Evolutionary conservation across 768 basidiomycete species (phyloP).

Genomic region (Dictyophora rubrovolvata): DNA sequence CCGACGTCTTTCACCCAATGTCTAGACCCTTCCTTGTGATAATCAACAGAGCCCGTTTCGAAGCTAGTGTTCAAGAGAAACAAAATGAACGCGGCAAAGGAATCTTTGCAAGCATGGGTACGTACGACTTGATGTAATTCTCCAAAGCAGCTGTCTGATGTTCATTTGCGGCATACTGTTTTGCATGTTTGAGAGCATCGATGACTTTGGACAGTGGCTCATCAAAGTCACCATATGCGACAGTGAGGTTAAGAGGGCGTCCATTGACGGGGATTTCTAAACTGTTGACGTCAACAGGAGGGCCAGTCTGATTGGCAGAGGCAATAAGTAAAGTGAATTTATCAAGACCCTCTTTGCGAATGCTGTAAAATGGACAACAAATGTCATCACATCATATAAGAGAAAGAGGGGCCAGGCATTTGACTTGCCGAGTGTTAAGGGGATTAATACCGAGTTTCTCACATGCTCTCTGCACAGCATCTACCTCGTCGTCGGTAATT

Average conservation of each 20-base stretch:
- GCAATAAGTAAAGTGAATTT: conserved; percentile 70
- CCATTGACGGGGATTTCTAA: conserved; percentile 32
- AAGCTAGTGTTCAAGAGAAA: conserved; percentile 40
- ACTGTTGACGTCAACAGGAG: conserved; percentile 19
- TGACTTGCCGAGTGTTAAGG: conserved; percentile 64
- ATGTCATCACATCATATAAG: not conserved
- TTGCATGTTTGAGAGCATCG: conserved; percentile 54
- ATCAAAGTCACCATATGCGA: conserved; percentile 72
- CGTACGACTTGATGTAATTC: conserved; percentile 69
- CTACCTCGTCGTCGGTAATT: conserved; percentile 69
- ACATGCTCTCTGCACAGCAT: conserved; percentile 60
- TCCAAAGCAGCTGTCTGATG: conserved; percentile 67
- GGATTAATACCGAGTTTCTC: conserved; percentile 70
- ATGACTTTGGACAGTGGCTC: conserved; percentile 43
- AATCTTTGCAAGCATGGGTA: not conserved
- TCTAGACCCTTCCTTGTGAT: conserved; percentile 66
- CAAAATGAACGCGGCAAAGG: not conserved
- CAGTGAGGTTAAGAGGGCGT: conserved; percentile 39
- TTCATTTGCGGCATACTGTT: conserved; percentile 62
- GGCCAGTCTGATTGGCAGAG: conserved; percentile 35
- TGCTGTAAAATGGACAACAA: conserved; percentile 29
- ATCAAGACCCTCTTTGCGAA: conserved; percentile 53
- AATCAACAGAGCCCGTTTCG: conserved; percentile 65
- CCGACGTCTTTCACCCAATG: conserved; percentile 84
- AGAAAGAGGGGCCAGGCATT: not conserved